Base-by-base conservation (phyloP, 257 asterid species). In the Solanum bulbocastanum region DNA sequence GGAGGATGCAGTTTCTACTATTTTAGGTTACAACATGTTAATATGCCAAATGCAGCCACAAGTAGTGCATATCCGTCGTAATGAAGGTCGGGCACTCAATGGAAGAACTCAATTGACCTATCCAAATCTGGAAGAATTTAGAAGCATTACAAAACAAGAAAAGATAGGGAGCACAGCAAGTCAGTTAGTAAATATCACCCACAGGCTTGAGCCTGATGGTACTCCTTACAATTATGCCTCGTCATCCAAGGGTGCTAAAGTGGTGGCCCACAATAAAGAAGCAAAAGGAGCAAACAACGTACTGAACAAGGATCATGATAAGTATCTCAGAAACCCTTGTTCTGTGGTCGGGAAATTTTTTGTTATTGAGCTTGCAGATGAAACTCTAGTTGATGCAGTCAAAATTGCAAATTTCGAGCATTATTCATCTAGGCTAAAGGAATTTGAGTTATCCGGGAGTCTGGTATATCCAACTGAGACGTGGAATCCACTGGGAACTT, bases 321-420 rank as follows among this genome's bases (percentile, higher is more conserved):
- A 94, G 84, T 97, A 97, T 92, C 97, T 96, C 13, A 87, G 98
- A 73, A 97, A 97, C 83, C 99, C 99, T 0, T 97, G 99, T 88
- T 96, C 99, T 20, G 98, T 88, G 6, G 92, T 40, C 60, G 96
- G 94, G 16, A 97, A 97, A 83, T 95, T 91, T 79, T 89, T 97
- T 36, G 90, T 96, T 85, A 95, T 95, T 49, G 98, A 96, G 91
- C 98, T 97, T 78, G 94, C 95, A 3, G 98, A 94, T 35, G 99
- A 97, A 89, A 97, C 99, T 27, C 81, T 96, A 85, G 93, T 97
- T 33, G 99, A 97, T 90, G 93, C 96, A 35, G 94, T 96, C 86
- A 96, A 94, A 91, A 94, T 97, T 42, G 98, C 99, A 9, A 97
- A 97, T 89, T 95, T 94, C 42, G 99, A 97, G 91, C 99, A 96